These are phyloP conservation scores for Xerocomus nothofagi DNA, from an alignment of 1,284 basidiomycete genomes.

Conservation along the genomic window DNA sequence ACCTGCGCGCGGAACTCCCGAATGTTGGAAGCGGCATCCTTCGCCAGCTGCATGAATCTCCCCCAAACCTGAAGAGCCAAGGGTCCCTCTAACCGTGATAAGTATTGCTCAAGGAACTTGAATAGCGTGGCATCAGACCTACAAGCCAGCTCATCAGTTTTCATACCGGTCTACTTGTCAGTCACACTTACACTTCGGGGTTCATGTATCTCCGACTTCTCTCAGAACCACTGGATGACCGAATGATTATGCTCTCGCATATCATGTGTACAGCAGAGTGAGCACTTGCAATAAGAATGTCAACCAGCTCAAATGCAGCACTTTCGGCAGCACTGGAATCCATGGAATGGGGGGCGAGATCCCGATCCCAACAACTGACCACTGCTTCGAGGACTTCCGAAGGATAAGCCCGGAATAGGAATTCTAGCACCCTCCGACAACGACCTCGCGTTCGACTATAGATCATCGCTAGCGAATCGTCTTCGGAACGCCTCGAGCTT, in stretches of 20 bases:
- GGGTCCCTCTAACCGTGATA: slow-evolving; percentile 83
- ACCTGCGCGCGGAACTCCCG: slow-evolving; percentile 69
- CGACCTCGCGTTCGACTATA: slow-evolving; percentile 64
- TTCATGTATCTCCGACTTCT: slow-evolving; percentile 60
- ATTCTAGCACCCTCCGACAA: slow-evolving; percentile 79
- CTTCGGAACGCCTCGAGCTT: slow-evolving; percentile 49
- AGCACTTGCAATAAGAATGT: slow-evolving; percentile 81
- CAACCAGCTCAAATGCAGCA: slow-evolving; percentile 79
- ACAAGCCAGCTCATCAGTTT: slow-evolving; percentile 7
- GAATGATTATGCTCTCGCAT: slow-evolving; percentile 76
- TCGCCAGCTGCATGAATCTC: slow-evolving; percentile 75
- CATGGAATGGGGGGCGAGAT: slow-evolving; percentile 46
- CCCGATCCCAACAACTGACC: slow-evolving; percentile 75
- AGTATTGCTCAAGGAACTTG: slow-evolving; percentile 86
- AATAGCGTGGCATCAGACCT: slow-evolving; percentile 73
- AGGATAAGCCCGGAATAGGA: slow-evolving; percentile 80
- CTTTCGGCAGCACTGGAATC: slow-evolving; percentile 43
- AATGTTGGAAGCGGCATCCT: slow-evolving; percentile 68
- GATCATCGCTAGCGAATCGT: slow-evolving; percentile 67
- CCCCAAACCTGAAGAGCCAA: slow-evolving; percentile 91
- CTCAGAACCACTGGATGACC: slow-evolving; percentile 55
- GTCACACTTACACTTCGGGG: slow-evolving; percentile 58
- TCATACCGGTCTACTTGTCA: background rate
- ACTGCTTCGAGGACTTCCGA: slow-evolving; percentile 82
- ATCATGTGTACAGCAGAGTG: slow-evolving; percentile 89